Conservation (phyloP, 2,329 filamentous ascomycete genomes). For the Aspergillus texensis region DNA sequence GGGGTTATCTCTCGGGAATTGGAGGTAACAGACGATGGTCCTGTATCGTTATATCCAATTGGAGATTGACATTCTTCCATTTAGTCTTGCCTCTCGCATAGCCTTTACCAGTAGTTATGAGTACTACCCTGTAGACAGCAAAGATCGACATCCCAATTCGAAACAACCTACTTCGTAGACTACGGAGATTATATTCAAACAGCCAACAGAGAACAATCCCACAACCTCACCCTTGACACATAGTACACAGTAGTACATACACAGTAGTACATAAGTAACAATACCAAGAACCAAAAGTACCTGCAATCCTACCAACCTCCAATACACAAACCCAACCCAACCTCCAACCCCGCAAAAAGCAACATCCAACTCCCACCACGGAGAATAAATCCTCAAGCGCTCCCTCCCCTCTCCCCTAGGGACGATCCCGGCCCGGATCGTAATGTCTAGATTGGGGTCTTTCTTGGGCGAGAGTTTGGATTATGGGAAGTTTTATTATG, state of each 20-base stretch:
- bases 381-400: neutral
- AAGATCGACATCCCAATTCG: neutral
- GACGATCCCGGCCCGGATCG: neutral
- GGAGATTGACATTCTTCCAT: too few relatives aligned
- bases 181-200: neutral
- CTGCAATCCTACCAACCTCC: too few relatives aligned
- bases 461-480: neutral
- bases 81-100: neutral
- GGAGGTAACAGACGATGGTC: too few relatives aligned
- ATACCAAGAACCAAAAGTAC: too few relatives aligned
- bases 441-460: neutral
- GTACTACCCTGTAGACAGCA: neutral
- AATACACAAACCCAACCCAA: too few relatives aligned
- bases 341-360: neutral
- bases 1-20: too few relatives aligned
- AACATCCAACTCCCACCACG: neutral
- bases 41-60: too few relatives aligned
- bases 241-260: too few relatives aligned
- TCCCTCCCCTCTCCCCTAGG: neutral
- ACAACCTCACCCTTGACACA: too few relatives aligned
- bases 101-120: neutral
- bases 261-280: too few relatives aligned
- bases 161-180: neutral
- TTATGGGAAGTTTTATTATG: neutral
- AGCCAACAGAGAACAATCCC: too few relatives aligned